Base-by-base conservation (phyloP, 1,284 basidiomycete species). In the Ustilago esculenta region DNA sequence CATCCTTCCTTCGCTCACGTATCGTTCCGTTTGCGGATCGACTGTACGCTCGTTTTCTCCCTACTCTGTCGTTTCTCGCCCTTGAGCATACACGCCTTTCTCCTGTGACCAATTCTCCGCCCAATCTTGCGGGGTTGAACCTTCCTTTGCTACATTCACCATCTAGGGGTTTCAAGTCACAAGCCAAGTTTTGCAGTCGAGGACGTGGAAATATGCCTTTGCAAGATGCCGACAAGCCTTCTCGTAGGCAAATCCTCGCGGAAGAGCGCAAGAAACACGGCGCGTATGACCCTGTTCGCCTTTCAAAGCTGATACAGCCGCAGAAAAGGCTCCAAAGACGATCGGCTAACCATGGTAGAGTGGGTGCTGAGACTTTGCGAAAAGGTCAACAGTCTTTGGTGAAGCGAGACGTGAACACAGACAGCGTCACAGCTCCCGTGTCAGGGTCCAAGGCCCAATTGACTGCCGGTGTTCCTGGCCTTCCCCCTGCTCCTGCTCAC, bases 251-350 rank as follows among this genome's bases (percentile, higher is more conserved):
- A 17, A 40, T 51, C 4, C 52, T 68, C 2, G 54, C 49, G 2
- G 39, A 21, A 4, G 24, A 61, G 14, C 53, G 65, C 6, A 42
- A 25, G 12, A 18, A 34, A 14, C 46, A 51, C n/a, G 65, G 58
- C 9, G 58, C 65, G 2, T 61, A 68, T 23, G 48, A 60, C 20
- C 48, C 48, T 14, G 52, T 33, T 14, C 64, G 49, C 1, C 43
- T 59, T 2, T 17, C 46, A 15, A 37, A 58, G 32, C 20, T 24
- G 2, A 17, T 35, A 15, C 35, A 30, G 5, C 44, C 18, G 2
- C 29, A 15, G 2, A 17, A 10, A 4, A 35, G 11, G 17, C 12
- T 30, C 14, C 43, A 25, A 17, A 36, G n/a, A n/a, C 30, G 18
- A 18, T 30, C 15, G 11, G 10, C 18, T 18, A 30, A 32, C 10